Conservation (phyloP, 345 rosid species). For the Toxicodendron radicans region DNA sequence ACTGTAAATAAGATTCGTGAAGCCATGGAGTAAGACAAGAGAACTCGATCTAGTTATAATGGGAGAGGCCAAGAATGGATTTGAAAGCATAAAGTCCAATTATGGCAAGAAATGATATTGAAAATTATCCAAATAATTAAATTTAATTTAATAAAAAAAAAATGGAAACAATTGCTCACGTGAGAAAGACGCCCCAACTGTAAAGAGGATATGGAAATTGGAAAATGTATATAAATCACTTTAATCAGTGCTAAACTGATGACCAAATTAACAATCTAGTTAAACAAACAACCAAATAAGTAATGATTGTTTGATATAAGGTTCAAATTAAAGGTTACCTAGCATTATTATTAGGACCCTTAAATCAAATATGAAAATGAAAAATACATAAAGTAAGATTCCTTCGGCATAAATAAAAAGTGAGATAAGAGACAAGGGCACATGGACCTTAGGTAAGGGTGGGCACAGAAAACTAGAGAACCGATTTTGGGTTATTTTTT, state of each 20-base stretch:
- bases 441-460: slow-evolving; percentile 34
- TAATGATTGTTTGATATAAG: background rate
- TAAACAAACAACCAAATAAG: background rate
- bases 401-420: slow-evolving; percentile 16
- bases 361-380: slow-evolving; percentile 1
- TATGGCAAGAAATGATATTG: no score
- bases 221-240: background rate
- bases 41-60: background rate
- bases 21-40: background rate
- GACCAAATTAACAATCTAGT: background rate
- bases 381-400: slow-evolving; percentile 39
- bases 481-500: slow-evolving; percentile 3
- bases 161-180: background rate
- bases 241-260: background rate
- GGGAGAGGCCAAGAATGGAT: background rate
- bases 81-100: background rate
- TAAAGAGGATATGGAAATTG: background rate
- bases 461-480: slow-evolving; percentile 46
- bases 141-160: background rate
- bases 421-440: slow-evolving; percentile 30
- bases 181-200: background rate
- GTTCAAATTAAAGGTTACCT: slow-evolving; percentile 37
- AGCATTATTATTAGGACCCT: slow-evolving; percentile 18
- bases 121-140: background rate
- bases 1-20: no score